A percentile compares a stretch with the other conserved stretches of the same genome.
Evolutionary conservation across 495 filamentous ascomycete genomes (phyloP).

Genomic region (Cercophora scortea): DNA sequence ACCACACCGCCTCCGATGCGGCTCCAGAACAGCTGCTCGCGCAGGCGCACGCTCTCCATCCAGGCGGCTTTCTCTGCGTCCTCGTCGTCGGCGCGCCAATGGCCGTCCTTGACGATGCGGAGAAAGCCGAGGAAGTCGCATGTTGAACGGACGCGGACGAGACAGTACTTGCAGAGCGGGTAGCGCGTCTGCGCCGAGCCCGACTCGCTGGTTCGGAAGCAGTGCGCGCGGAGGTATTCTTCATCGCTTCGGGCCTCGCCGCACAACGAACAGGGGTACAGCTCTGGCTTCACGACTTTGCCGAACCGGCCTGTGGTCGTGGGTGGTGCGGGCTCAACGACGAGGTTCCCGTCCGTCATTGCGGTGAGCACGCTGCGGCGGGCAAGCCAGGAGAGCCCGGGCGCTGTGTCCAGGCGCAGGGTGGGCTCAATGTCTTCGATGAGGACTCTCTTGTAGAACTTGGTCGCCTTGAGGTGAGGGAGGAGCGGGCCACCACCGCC

Average conservation of each 20-base stretch:
- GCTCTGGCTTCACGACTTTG: slow-evolving; percentile 48
- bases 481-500: slow-evolving; percentile 17
- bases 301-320: slow-evolving; percentile 30
- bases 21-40: slow-evolving; percentile 96
- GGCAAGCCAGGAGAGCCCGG: slow-evolving; percentile 87
- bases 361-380: slow-evolving; percentile 73
- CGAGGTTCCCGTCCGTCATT: slow-evolving; percentile 77
- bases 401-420: slow-evolving; percentile 76
- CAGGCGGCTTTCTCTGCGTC: slow-evolving; percentile 78
- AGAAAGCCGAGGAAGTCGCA: slow-evolving; percentile 92
- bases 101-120: slow-evolving; percentile 79
- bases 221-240: slow-evolving; percentile 67
- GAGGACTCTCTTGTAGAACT: slow-evolving; percentile 84
- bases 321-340: slow-evolving; percentile 78
- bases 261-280: slow-evolving; percentile 78
- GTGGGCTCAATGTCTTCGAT: slow-evolving; percentile 93
- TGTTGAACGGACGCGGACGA: slow-evolving; percentile 71
- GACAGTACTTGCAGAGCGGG: slow-evolving; percentile 83
- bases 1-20: slow-evolving; percentile 83
- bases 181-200: slow-evolving; percentile 74
- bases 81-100: slow-evolving; percentile 69
- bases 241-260: slow-evolving; percentile 70
- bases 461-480: slow-evolving; percentile 68
- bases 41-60: slow-evolving; percentile 82
- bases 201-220: slow-evolving; percentile 79